phyloP scores from a whole-genome alignment of 169 alveolate species.

The Cystoisospora suis region DNA sequence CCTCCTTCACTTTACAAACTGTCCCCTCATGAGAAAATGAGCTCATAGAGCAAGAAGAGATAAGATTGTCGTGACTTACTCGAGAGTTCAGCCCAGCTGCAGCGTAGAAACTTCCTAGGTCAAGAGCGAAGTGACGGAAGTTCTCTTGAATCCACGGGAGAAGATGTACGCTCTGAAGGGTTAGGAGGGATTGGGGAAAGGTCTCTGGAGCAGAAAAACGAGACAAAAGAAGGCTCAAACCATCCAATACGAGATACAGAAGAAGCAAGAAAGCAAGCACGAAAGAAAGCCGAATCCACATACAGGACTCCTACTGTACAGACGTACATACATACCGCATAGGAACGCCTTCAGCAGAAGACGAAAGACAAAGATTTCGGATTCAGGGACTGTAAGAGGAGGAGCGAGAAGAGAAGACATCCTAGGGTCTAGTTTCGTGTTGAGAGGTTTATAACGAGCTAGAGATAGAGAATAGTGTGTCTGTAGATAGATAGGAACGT shows the following conservation, averaged over 20 bases:
- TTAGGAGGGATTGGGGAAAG: neutral
- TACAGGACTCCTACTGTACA: neutral
- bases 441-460: neutral
- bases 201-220: neutral
- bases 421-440: neutral
- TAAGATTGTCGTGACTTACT: neutral
- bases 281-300: neutral
- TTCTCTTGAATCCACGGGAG: constrained; percentile 4
- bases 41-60: no score
- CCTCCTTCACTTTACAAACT: no score
- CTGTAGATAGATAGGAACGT: neutral
- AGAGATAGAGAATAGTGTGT: neutral
- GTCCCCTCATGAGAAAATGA: no score
- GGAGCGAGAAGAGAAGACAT: neutral
- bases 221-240: neutral
- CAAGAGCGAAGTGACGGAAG: constrained; percentile 22
- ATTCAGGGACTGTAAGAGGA: neutral
- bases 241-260: neutral
- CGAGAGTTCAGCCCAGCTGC: neutral
- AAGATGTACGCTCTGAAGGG: neutral
- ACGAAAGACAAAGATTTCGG: neutral
- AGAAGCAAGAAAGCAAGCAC: neutral
- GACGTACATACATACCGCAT: neutral
- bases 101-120: constrained; percentile 9
- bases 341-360: neutral